These are phyloP conservation scores for Vaccinium corymbosum DNA, from an alignment of 148 eudicot species.

Conservation along the genomic window DNA sequence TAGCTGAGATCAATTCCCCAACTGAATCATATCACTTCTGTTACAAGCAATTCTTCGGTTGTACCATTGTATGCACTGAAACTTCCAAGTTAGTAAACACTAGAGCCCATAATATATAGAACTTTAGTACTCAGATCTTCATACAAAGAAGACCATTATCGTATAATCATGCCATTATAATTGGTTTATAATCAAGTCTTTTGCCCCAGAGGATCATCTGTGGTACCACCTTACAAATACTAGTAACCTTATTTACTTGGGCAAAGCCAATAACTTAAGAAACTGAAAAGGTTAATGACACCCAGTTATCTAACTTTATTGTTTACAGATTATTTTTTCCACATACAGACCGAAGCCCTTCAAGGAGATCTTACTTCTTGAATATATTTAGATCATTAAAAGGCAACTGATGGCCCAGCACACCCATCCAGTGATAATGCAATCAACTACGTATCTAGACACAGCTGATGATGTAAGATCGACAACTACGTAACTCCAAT, in stretches of 20 bases:
- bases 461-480: background rate
- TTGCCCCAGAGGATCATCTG: background rate
- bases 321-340: background rate
- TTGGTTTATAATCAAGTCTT: background rate
- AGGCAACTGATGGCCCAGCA: slow-evolving; percentile 1
- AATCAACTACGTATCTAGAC: background rate
- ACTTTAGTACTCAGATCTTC: background rate
- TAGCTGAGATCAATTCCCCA: background rate
- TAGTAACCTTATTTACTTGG: background rate
- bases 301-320: background rate
- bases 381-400: background rate
- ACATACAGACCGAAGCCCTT: background rate
- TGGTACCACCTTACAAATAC: background rate
- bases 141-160: background rate
- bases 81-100: too few species aligned
- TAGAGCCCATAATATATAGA: background rate
- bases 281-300: background rate
- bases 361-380: background rate
- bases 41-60: background rate
- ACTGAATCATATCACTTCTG: background rate
- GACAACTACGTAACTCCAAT: background rate
- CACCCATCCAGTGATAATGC: background rate
- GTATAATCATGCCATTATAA: background rate
- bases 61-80: background rate
- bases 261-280: background rate